Evolutionary conservation across 768 basidiomycete species (phyloP).

Genomic region (Termitomyces sp.): DNA sequence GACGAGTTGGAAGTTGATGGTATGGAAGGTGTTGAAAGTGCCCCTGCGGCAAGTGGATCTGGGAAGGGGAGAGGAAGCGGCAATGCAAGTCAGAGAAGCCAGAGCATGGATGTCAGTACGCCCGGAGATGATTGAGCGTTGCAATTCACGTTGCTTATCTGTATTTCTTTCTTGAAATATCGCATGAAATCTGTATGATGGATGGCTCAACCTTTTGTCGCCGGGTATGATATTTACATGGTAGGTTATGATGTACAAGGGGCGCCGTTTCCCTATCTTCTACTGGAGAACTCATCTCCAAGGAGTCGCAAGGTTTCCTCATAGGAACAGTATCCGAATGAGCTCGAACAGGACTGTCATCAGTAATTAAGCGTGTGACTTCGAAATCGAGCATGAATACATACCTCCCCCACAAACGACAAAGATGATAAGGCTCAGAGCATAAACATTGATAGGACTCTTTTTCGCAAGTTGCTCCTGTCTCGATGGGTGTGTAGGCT

Average conservation of each 20-base stretch:
- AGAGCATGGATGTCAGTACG: conserved; percentile 62
- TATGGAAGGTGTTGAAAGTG: conserved; percentile 71
- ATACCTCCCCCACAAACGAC: conserved; percentile 78
- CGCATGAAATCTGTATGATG: neutral
- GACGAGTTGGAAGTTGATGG: conserved; percentile 80
- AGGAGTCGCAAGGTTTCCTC: conserved; percentile 13
- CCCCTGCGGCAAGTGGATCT: conserved; percentile 19
- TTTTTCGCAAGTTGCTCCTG: conserved; percentile 68
- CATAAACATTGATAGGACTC: conserved; percentile 75
- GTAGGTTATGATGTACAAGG: conserved; percentile 13
- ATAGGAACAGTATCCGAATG: conserved; percentile 63
- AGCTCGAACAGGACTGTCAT: conserved; percentile 71
- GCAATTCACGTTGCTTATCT: conserved; percentile 2
- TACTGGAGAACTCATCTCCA: neutral
- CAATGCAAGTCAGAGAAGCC: conserved; percentile 44
- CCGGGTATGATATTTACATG: conserved; percentile 12
- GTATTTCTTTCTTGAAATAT: conserved; percentile 1
- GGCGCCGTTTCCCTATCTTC: conserved; percentile 4
- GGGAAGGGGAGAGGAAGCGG: conserved; percentile 32
- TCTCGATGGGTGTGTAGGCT: conserved; percentile 66
- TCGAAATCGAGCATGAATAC: conserved; percentile 19
- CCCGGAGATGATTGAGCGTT: conserved; percentile 48
- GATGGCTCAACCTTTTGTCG: neutral
- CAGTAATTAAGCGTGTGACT: neutral
- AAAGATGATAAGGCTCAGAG: conserved; percentile 69